A percentile compares a stretch with the other conserved stretches of the same genome.
Conservation (phyloP, 176 grass and related monocot genomes). For the Triticum monococcum region DNA sequence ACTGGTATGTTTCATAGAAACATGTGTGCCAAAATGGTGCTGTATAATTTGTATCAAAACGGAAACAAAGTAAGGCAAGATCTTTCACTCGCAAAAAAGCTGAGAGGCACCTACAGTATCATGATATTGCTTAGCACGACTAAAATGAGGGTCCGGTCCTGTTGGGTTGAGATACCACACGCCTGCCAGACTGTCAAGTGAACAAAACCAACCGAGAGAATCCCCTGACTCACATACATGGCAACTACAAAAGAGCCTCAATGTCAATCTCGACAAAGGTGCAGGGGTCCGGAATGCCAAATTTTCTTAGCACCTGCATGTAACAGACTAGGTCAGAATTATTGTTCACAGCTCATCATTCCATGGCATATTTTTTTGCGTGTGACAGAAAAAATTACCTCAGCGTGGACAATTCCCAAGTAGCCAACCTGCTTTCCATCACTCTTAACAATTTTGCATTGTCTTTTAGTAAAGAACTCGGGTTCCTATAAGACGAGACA, state of each 20-base stretch:
- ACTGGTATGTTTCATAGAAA: background rate
- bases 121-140: background rate
- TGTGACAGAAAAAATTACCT: conserved; percentile 42
- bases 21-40: background rate
- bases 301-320: conserved; percentile 81
- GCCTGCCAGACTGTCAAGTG: background rate
- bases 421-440: conserved; percentile 75
- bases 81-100: background rate
- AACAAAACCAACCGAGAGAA: background rate
- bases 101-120: background rate
- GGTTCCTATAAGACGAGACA: conserved; percentile 59
- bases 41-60: background rate
- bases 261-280: conserved; percentile 87
- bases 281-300: conserved; percentile 85
- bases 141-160: background rate
- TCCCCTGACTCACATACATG: background rate
- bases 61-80: background rate
- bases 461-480: conserved; percentile 87
- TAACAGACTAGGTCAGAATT: background rate
- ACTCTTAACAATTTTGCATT: conserved; percentile 70
- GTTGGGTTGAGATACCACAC: background rate
- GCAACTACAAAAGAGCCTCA: conserved; percentile 59
- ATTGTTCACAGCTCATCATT: background rate
- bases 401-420: conserved; percentile 81
- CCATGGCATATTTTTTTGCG: background rate